Evolutionary conservation across 1,284 basidiomycete genomes (phyloP), one percentile per base, ranked within the genome.

Genomic region (Pseudozyma sp.): DNA sequence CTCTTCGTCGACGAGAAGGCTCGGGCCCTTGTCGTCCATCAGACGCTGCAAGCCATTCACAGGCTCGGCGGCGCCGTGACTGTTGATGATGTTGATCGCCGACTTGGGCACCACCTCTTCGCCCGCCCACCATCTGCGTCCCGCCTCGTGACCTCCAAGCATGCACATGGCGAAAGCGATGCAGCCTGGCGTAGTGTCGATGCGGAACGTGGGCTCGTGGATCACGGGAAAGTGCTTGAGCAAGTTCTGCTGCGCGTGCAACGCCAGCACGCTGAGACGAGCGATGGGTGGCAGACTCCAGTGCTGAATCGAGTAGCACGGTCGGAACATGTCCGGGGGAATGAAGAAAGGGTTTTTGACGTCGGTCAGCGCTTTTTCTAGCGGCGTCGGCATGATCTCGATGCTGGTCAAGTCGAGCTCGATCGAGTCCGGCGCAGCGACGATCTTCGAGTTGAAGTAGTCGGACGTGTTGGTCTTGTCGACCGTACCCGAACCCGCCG

Each of bases 121-220:
- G 40, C 79, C 79, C 4, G 67, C 77, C 77, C 77, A 81, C 79
- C 79, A 81, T 39, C 65, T 75, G 37, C 79, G 68, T 13, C 79
- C 79, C 3, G 63, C 70, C 43, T 79, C 75, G 62, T 77, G 75
- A 17, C 66, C 60, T 14, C 79, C 79, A 8, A 81, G 72, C 75
- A 79, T 81, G 51, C 77, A 79, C 49, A 70, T 68, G 16, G 77
- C 62, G 42, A 81, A 81, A 2, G 79, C 79, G 11, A 81, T 42
- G 44, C 77, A 79, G 29, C 72, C 72, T 3, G 79, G 79, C 7
- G 69, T 78, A 6, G 75, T 78, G 37, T 78, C 77, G 39, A 80
- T 63, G 37, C 79, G 75, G 57, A 80, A 80, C 19, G 79, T 80
- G 9, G 79, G 79, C 59, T 80, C 79, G 53, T 80, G 79, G 3